phyloP scores from a whole-genome alignment of 257 asterid species.

The Solanum pennellii region DNA sequence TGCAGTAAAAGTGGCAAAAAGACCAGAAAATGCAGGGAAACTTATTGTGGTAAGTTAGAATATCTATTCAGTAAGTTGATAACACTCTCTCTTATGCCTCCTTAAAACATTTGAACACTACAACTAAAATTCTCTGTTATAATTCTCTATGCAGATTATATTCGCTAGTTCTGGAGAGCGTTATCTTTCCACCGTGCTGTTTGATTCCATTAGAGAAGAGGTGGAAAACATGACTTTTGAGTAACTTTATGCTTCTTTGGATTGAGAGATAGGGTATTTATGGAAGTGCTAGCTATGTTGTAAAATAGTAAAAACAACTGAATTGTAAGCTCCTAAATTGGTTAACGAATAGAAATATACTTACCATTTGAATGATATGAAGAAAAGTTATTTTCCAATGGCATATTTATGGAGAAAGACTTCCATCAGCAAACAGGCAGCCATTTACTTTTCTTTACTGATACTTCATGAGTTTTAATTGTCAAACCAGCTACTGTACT shows the following conservation, averaged over 20 bases:
- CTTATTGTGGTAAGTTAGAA: slow-evolving; percentile 37
- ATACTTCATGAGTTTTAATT: not conserved
- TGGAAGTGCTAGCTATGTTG: not conserved
- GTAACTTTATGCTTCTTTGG: not conserved
- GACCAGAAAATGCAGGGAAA: slow-evolving; percentile 43
- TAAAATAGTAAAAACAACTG: not conserved
- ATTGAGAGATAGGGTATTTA: not conserved
- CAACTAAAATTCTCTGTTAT: not conserved
- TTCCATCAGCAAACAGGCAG: not conserved
- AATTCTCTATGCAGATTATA: slow-evolving; percentile 5
- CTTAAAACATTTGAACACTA: not conserved
- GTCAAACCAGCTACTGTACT: not conserved
- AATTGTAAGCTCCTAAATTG: not conserved
- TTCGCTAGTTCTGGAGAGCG: slow-evolving; percentile 51
- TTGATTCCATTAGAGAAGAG: slow-evolving; percentile 36
- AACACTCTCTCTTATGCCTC: not conserved
- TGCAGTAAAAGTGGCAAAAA: slow-evolving; percentile 34
- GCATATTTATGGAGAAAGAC: not conserved
- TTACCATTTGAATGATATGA: not conserved
- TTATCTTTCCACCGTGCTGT: slow-evolving; percentile 42
- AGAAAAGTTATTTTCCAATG: not conserved
- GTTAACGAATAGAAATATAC: not conserved
- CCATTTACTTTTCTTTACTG: not conserved
- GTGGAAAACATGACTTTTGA: slow-evolving; percentile 21
- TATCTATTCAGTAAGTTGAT: not conserved